Evolutionary conservation across 768 basidiomycete species (phyloP), one percentile per base, ranked within the genome.

Genomic region (Amanita pseudoporphyria): DNA sequence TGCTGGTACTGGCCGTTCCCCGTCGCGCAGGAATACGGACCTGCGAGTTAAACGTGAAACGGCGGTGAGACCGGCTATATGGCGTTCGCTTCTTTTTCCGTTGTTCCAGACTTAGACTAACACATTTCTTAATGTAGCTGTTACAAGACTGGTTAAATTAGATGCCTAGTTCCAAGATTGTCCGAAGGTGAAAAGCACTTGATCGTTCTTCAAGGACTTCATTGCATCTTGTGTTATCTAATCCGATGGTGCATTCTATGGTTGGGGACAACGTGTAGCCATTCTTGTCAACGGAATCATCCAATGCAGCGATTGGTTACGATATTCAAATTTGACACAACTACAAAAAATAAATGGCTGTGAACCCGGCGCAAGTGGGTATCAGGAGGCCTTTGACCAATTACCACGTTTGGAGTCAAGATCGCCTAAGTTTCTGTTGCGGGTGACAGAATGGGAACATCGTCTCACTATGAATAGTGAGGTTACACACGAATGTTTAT

Each of bases 311-410:
- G 1, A 10, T 10, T 36, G 45, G 45, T 9, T 46, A 46, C 13
- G 45, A 46, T 21, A 36, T 46, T 46, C 21, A 36, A 46, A 19
- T 16, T 46, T 21, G 45, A 46, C n/a, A n/a, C n/a, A n/a, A n/a
- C n/a, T n/a, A n/a, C n/a, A n/a, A n/a, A n/a, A n/a, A n/a, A n/a
- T n/a, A n/a, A n/a, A 28, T 28, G 7, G 7, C 3, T 7, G 7
- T 7, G 26, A 7, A 28, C 4, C 26, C 26, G 26, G 26, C 16
- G n/a, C 45, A 47, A 32, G 3, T 4, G 3, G 45, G 35, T 18
- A 22, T 36, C 35, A 35, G 45, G 32, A 35, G 45, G 45, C 16
- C 45, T 19, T 33, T 24, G 32, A 47, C 45, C 9, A 35, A 47
- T 19, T 47, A 47, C 18, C 36, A 47, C 45, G 12, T 31, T 16